Evolutionary conservation across 192 early-diverging fungal species (phyloP), one percentile per base, ranked within the genome.

Genomic region (Glomus cerebriforme): DNA sequence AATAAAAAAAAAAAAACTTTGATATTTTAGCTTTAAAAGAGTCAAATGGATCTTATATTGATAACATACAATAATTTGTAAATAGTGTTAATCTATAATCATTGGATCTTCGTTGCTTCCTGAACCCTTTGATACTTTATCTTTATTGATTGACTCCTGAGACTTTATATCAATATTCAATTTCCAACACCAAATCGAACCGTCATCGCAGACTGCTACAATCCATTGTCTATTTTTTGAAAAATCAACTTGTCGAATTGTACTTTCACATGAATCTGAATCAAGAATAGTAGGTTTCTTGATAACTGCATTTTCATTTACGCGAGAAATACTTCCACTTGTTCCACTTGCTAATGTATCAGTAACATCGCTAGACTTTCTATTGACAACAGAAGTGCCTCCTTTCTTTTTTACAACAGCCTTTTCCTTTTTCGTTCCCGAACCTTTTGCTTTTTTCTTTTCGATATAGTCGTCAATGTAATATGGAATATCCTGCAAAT

Each of bases 131-230:
- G 13, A 17, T 17, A 49, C 47, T 54, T 54, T 4, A 22, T 54
- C 45, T 13, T 13, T 47, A 47, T 47, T 47, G 12, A 13, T 47
- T 54, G 19, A 19, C 19, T 68, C 32, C n/a, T 68, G 66, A 35
- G 7, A 9, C 1, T 15, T 64, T 64, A 24, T n/a, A 39, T 68
- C 66, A 39, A 7, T 68, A 68, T 68, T 68, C 22, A 37, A 35
- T 68, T 37, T 43, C 76, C 64, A 77, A 54, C 76, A 65, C 76
- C 64, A 68, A 78, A 78, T 67, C 10, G 58, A 67, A 15, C 39
- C 60, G 45, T 78, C 76, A 59, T 78, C 64, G 35, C 59, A 78
- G 15, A 67, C 64, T n/a, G 62, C 29, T 6, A 77, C 45, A 29
- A 77, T 49, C 75, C 76, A 78, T 47, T 47, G 26, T n/a, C 45